Conservation (phyloP, 768 basidiomycete genomes). For the Dendrothele bispora region DNA sequence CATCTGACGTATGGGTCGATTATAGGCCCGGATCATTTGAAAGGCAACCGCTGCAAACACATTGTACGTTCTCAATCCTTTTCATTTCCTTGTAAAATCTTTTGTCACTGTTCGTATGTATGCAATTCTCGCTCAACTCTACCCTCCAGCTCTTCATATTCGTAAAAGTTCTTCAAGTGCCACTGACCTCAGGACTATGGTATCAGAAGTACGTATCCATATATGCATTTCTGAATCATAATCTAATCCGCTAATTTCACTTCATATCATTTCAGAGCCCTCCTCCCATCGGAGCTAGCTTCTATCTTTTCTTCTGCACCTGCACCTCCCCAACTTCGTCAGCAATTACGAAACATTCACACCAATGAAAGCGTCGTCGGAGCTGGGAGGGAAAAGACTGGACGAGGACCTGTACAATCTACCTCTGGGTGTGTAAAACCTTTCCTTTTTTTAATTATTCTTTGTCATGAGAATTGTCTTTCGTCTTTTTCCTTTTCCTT, state of each 20-base stretch:
- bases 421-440: not conserved
- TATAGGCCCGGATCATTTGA: too few relatives aligned
- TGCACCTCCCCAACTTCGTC: conserved; percentile 4
- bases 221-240: too few relatives aligned
- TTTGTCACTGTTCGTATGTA: too few relatives aligned
- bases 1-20: too few relatives aligned
- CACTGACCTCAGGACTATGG: conserved; percentile 3
- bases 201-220: conserved; percentile 6
- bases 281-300: not conserved
- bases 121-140: too few relatives aligned
- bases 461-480: too few relatives aligned
- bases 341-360: too few relatives aligned
- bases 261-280: conserved; percentile 1
- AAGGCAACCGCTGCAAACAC: too few relatives aligned
- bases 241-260: not conserved
- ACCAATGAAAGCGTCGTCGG: too few relatives aligned
- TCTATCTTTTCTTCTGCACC: conserved; percentile 3
- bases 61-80: too few relatives aligned
- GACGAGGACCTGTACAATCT: not conserved
- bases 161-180: conserved; percentile 5
- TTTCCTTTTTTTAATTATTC: not conserved
- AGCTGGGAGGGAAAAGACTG: conserved; percentile 3
- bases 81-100: too few relatives aligned
- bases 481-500: not conserved
- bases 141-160: conserved; percentile 8